Evolutionary conservation across 768 basidiomycete species (phyloP).

Genomic region (Vararia minispora): DNA sequence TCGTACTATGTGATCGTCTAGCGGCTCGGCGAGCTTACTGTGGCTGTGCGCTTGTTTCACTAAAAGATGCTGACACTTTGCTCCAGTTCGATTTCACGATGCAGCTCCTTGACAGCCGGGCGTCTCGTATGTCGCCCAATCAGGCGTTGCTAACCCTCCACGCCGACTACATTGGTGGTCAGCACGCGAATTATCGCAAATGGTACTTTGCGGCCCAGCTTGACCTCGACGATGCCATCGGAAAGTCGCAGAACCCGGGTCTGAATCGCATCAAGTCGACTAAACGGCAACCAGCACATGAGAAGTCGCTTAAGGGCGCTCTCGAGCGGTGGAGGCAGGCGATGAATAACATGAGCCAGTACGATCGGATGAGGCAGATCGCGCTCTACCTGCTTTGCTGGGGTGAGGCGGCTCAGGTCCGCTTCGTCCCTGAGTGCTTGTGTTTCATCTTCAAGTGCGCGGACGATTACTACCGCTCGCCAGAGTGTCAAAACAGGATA

Average conservation of each 20-base stretch:
- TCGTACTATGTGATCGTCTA: too few relatives aligned
- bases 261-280: slow-evolving; percentile 73
- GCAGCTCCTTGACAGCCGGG: slow-evolving; percentile 93
- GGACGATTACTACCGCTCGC: slow-evolving; percentile 97
- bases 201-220: slow-evolving; percentile 99
- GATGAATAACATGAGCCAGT: slow-evolving; percentile 98
- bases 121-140: slow-evolving; percentile 94
- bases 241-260: slow-evolving; percentile 85
- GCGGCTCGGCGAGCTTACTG: too few relatives aligned
- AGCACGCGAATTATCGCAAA: slow-evolving; percentile 97
- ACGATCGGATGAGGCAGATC: slow-evolving; percentile 93
- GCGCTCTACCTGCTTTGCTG: slow-evolving; percentile 92
- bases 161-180: slow-evolving; percentile 97
- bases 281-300: slow-evolving; percentile 42
- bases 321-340: slow-evolving; percentile 92
- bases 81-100: slow-evolving; percentile 90
- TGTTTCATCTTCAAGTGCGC: slow-evolving; percentile 99
- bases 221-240: slow-evolving; percentile 95
- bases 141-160: slow-evolving; percentile 92
- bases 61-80: neutral
- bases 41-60: too few relatives aligned
- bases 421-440: slow-evolving; percentile 91
- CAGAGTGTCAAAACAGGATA: slow-evolving; percentile 90
- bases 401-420: slow-evolving; percentile 97
- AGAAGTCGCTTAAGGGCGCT: slow-evolving; percentile 69